Evolutionary conservation across 306 rosid species (phyloP).

Genomic region (Inga leiocalycina): DNA sequence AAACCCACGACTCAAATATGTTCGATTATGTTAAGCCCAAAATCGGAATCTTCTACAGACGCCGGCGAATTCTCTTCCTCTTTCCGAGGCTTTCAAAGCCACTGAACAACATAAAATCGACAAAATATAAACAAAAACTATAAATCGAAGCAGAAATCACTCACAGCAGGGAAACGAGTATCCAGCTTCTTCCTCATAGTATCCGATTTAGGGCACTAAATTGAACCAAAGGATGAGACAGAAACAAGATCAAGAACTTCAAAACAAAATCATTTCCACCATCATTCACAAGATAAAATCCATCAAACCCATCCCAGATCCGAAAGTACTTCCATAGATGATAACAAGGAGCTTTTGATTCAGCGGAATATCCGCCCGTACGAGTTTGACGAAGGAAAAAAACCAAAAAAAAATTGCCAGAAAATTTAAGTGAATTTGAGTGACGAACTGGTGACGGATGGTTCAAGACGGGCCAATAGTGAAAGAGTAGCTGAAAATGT

Average conservation of each 20-base stretch:
- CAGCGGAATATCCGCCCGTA: constrained; percentile 56
- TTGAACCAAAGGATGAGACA: constrained; percentile 14
- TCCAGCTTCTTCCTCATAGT: constrained; percentile 99
- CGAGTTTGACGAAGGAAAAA: constrained; percentile 29
- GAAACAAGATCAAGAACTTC: constrained; percentile 40
- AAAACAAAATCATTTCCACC: constrained; percentile 33
- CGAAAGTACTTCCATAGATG: constrained; percentile 33
- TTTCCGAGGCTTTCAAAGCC: constrained; percentile 6
- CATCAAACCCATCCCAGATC: constrained; percentile 68
- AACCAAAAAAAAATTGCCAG: neutral
- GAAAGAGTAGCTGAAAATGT: neutral
- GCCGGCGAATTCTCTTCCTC: neutral
- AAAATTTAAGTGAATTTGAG: neutral
- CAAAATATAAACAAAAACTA: constrained; percentile 15
- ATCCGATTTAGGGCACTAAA: constrained; percentile 44
- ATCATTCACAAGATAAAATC: constrained; percentile 44
- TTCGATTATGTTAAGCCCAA: neutral
- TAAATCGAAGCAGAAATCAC: constrained; percentile 30
- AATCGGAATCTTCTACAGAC: neutral
- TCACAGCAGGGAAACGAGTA: constrained; percentile 97
- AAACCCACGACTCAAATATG: neutral
- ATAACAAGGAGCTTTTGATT: constrained; percentile 28
- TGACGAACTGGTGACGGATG: constrained; percentile 12
- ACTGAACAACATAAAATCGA: constrained; percentile 25
- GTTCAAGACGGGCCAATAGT: constrained; percentile 35